These are phyloP conservation scores for Lactifluus rugatus DNA, from an alignment of 768 basidiomycete species.

Conservation along the genomic window DNA sequence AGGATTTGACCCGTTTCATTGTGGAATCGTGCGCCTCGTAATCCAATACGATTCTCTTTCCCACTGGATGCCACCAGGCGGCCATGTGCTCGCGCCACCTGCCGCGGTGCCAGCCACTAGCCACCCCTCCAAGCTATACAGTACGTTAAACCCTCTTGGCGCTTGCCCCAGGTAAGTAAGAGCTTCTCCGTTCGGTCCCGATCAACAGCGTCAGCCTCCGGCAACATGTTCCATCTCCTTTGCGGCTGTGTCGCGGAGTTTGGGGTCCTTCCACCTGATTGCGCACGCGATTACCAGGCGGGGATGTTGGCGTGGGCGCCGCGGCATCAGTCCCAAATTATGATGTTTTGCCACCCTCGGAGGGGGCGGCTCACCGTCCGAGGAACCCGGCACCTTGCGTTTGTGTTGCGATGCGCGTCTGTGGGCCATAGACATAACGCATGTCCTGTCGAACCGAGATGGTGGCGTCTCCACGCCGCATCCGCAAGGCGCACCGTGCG, in stretches of 20 bases:
- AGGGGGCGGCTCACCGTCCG: slow-evolving; percentile 14
- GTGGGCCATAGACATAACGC: slow-evolving; percentile 12
- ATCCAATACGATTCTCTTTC: slow-evolving; percentile 13
- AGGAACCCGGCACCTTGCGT: slow-evolving; percentile 17
- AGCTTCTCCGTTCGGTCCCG: slow-evolving; percentile 1
- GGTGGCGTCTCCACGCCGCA: slow-evolving; percentile 18
- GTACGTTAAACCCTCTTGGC: slow-evolving; percentile 8
- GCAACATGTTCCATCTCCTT: slow-evolving; percentile 2
- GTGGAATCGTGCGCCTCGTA: slow-evolving; percentile 9
- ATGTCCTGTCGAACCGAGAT: slow-evolving; percentile 14
- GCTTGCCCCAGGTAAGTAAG: slow-evolving; percentile 1
- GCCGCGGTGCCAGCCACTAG: slow-evolving; percentile 11
- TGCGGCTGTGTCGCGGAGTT: slow-evolving; percentile 16
- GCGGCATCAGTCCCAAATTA: slow-evolving; percentile 15
- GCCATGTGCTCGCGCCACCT: slow-evolving; percentile 17
- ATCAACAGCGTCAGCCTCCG: neutral
- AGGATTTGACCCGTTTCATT: slow-evolving; percentile 1
- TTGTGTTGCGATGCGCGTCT: slow-evolving; percentile 16
- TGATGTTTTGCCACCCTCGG: slow-evolving; percentile 14
- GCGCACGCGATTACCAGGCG: slow-evolving; percentile 14
- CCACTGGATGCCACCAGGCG: slow-evolving; percentile 18
- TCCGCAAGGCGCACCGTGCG: slow-evolving; percentile 18
- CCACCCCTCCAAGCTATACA: slow-evolving; percentile 1
- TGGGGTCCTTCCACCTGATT: slow-evolving; percentile 12
- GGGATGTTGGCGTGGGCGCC: slow-evolving; percentile 15